Base-by-base conservation (phyloP, 129 eudicot species). In the Scalesia atractyloides region DNA sequence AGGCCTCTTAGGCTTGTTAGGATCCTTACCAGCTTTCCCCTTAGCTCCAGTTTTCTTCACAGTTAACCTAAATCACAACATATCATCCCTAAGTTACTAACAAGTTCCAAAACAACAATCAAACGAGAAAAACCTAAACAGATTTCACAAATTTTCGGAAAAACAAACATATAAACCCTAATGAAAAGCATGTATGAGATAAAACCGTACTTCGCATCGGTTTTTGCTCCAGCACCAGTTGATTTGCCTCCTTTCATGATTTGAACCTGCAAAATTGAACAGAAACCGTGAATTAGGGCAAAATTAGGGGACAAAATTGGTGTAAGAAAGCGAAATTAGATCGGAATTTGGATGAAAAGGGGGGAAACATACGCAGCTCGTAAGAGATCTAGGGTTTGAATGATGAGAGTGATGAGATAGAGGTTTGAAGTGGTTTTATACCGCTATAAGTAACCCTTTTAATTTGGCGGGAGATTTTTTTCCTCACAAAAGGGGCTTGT, bases 1-100 rank as follows among this genome's bases (percentile, higher is more conserved):
- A 69, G 98, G 94, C 80, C 94, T 89, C 88, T 92, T 89, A 6
- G 98, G 98, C 83, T 81, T 92, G 86, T 92, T 92, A 13, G 95
- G 96, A 73, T 92, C 98, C 89, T 92, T 92, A 0, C 41, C 84
- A 6, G 82, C 79, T 66, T 91, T 85, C 26, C 77, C 84, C 72
- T 83, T 85, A 3, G 69, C 82, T 49, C 52, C 78, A 46, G 74
- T 63, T 72, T 84, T 89, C 79, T 83, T 92, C 85, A 92, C 96
- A 58, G 87, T 79, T 60, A 92, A 83, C 89, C 96, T 92, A 73
- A 19, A 69, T 5, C 53, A 10, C 9, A 68, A 20, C 43, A 37
- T 10, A 18, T n/a, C 19, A 22, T 30, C 34, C 2, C 34, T 30
- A 30, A 3, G 34, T 15, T 16, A 43, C 22, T 20, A 66, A 36